Conservation (phyloP, 495 filamentous ascomycete species). For the Tuber melanosporum region DNA sequence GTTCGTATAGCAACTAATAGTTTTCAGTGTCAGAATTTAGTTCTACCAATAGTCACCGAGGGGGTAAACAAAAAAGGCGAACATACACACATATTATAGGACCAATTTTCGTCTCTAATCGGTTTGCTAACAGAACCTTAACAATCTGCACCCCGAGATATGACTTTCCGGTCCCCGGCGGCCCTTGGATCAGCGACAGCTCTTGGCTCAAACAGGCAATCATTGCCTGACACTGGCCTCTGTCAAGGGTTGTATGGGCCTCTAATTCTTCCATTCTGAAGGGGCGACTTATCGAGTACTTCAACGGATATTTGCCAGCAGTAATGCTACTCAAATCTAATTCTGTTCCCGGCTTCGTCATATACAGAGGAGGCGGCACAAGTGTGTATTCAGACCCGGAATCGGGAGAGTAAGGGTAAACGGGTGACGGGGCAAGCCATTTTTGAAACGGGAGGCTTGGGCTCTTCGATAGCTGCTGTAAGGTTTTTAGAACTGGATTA, state of each 20-base stretch:
- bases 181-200: constrained; percentile 68
- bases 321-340: constrained; percentile 33
- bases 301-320: constrained; percentile 10
- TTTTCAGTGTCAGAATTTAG: background rate
- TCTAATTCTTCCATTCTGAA: constrained; percentile 15
- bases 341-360: constrained; percentile 17
- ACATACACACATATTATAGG: constrained; percentile 56
- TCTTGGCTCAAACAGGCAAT: constrained; percentile 51
- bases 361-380: constrained; percentile 36
- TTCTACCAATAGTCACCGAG: constrained; percentile 37
- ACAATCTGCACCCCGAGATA: constrained; percentile 47
- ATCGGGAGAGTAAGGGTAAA: constrained; percentile 13
- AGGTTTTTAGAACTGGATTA: constrained; percentile 56
- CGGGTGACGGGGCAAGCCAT: constrained; percentile 48
- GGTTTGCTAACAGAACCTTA: constrained; percentile 58
- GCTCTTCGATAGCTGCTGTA: constrained; percentile 54
- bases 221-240: constrained; percentile 51
- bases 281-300: constrained; percentile 21
- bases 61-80: background rate
- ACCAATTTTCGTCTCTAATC: constrained; percentile 48
- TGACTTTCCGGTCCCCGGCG: constrained; percentile 71
- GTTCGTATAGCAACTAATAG: constrained; percentile 57
- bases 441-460: constrained; percentile 56
- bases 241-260: constrained; percentile 32
- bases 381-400: constrained; percentile 42